phyloP scores from a whole-genome alignment of 2,329 filamentous ascomycete species.

The Aspergillus pseudotamarii region DNA sequence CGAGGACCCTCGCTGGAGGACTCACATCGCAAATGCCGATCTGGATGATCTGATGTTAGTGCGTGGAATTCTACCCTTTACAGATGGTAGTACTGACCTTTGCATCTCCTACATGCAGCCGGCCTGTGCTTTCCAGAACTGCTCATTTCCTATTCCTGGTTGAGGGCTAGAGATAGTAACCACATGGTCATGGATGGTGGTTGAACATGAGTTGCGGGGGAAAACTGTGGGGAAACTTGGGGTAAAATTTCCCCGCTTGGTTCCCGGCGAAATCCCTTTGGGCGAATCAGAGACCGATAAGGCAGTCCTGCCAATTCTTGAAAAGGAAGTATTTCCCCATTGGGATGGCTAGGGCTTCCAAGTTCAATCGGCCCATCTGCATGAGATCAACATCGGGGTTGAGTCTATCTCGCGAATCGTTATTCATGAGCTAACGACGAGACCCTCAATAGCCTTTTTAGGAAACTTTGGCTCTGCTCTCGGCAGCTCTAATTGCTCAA shows the following conservation, averaged over 20 bases:
- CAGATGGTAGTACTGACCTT: background rate
- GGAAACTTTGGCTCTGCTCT: background rate
- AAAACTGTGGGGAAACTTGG: background rate
- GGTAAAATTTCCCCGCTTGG: background rate
- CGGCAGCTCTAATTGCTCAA: background rate
- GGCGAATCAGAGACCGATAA: no score
- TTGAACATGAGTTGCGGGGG: background rate
- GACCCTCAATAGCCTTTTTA: background rate
- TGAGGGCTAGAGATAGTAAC: background rate
- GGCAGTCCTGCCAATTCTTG: no score
- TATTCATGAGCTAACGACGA: background rate
- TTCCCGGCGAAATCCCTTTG: background rate
- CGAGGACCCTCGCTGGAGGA: background rate
- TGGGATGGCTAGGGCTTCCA: background rate
- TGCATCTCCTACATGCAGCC: background rate
- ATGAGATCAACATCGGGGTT: background rate
- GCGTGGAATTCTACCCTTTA: background rate
- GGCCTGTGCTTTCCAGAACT: background rate
- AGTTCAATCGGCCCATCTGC: background rate
- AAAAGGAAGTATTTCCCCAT: background rate
- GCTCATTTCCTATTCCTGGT: background rate
- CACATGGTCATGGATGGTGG: background rate
- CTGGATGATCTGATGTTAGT: background rate
- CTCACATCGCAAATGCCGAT: conserved; percentile 2
- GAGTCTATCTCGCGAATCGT: background rate